Conservation (phyloP, 345 rosid genomes). For the Ceriops decandra region DNA sequence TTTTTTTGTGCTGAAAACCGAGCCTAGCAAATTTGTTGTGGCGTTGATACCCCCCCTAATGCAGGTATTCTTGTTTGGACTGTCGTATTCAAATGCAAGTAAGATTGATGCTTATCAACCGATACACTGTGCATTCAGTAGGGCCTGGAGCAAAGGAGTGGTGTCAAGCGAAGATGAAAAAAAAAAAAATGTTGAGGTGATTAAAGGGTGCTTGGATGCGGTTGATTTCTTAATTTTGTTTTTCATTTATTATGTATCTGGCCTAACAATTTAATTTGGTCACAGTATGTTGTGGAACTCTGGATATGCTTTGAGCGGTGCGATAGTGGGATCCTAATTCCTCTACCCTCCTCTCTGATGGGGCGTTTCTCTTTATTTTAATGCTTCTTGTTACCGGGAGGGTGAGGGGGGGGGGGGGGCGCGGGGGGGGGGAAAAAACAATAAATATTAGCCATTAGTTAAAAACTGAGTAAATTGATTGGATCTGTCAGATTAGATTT, state of each 20-base stretch:
- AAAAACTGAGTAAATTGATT: too few species aligned
- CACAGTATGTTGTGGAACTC: constrained; percentile 28
- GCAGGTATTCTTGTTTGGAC: constrained; percentile 35
- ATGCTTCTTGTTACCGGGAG: background rate
- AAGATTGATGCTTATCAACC: constrained; percentile 13
- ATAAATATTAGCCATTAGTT: too few species aligned
- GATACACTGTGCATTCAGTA: constrained; percentile 31
- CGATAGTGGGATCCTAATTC: constrained; percentile 18
- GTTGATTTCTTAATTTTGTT: constrained; percentile 9
- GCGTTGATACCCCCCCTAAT: constrained; percentile 6
- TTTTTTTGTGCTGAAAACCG: constrained; percentile 4
- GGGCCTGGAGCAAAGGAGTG: constrained; percentile 32
- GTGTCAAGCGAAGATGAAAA: background rate
- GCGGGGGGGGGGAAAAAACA: too few species aligned
- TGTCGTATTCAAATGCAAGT: constrained; percentile 19
- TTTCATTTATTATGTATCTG: constrained; percentile 13
- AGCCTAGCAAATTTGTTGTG: constrained; percentile 15
- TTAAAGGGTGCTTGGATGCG: constrained; percentile 20
- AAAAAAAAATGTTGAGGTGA: background rate
- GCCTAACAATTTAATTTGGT: constrained; percentile 28
- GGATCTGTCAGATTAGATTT: too few species aligned
- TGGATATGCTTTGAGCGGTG: constrained; percentile 22
- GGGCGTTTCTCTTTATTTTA: constrained; percentile 10
- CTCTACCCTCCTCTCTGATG: constrained; percentile 6
- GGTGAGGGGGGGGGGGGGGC: too few species aligned